Evolutionary conservation across 148 eudicot species (phyloP).

Genomic region (Vaccinium macrocarpon): DNA sequence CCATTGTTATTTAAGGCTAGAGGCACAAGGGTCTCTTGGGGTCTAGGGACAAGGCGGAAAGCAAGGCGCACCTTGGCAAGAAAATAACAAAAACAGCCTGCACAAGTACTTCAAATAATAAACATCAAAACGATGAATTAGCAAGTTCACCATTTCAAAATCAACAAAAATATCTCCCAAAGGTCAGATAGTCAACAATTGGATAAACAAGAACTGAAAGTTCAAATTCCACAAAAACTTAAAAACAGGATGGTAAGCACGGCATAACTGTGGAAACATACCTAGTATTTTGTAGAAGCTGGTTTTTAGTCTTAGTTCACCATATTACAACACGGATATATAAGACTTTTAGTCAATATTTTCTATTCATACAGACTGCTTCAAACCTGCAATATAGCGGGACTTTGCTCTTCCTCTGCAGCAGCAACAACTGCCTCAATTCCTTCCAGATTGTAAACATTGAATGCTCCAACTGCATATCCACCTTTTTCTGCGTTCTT

Average conservation of each 20-base stretch:
- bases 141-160: neutral
- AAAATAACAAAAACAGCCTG: neutral
- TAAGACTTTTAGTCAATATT: neutral
- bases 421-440: conserved; percentile 93
- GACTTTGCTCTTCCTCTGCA: conserved; percentile 84
- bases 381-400: conserved; percentile 93
- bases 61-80: neutral
- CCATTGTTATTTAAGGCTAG: neutral
- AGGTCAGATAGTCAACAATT: neutral
- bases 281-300: neutral
- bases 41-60: neutral
- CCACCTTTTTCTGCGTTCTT: conserved; percentile 89
- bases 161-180: neutral
- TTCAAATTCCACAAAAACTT: neutral
- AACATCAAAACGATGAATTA: neutral
- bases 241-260: neutral
- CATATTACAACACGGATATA: neutral
- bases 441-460: conserved; percentile 95
- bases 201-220: neutral
- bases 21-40: neutral
- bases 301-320: neutral
- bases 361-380: neutral
- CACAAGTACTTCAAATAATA: neutral
- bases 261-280: neutral
- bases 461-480: conserved; percentile 98